Percentiles rank a stretch among this genome's conserved stretches.
These are phyloP conservation scores for Cymbomonas tetramitiformis DNA, from an alignment of 139 green algal genomes.

Conservation along the genomic window DNA sequence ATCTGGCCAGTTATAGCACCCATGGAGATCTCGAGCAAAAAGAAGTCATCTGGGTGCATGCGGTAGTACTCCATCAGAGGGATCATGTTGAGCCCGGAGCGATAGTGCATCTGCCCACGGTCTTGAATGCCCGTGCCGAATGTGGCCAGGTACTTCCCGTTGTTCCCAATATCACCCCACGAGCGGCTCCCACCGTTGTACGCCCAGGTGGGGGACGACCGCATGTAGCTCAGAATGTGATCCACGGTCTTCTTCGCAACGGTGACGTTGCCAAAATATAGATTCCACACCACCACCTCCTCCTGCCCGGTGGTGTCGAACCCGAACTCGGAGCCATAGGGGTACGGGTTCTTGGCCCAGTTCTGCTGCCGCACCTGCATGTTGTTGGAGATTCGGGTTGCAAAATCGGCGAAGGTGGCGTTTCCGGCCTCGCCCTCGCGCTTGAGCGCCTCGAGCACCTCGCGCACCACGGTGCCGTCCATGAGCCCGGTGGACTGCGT, in stretches of 20 bases:
- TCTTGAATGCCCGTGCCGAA: neutral
- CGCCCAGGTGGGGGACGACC: neutral
- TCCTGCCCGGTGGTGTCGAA: constrained; percentile 15
- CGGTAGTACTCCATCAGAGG: neutral
- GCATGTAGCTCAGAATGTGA: constrained; percentile 13
- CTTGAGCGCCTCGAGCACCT: neutral
- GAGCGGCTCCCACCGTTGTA: constrained; percentile 6
- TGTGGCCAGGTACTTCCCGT: constrained; percentile 3
- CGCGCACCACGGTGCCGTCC: neutral
- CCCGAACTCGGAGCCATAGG: constrained; percentile 15
- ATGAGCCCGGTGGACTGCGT: neutral
- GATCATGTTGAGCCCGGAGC: constrained; percentile 1
- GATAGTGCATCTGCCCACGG: constrained; percentile 4
- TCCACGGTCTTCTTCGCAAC: neutral
- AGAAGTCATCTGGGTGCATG: neutral
- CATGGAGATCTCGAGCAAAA: neutral
- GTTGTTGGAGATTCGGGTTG: neutral
- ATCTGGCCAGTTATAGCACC: neutral
- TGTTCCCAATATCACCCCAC: constrained; percentile 1
- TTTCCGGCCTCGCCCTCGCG: neutral
- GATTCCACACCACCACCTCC: constrained; percentile 11
- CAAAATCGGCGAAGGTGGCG: neutral
- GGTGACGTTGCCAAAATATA: neutral
- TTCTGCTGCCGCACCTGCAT: neutral
- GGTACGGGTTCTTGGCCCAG: neutral